phyloP scores from a whole-genome alignment of 2,329 filamentous ascomycete species.

The Ophioceras dolichostomum region DNA sequence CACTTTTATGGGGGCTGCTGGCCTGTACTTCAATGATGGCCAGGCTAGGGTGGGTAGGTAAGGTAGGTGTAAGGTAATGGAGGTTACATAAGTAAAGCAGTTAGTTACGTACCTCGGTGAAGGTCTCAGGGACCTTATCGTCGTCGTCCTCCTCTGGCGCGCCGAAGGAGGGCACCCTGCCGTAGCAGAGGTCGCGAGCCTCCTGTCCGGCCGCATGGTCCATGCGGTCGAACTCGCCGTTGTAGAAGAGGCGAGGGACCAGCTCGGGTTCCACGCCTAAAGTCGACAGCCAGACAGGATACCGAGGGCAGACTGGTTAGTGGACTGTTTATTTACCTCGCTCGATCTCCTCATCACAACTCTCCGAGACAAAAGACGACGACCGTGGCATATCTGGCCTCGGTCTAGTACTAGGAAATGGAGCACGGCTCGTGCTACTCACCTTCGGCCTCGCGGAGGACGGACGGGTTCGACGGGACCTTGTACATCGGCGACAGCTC shows the following conservation, averaged over 20 bases:
- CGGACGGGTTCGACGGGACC: slow-evolving; percentile 1
- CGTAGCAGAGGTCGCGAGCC: slow-evolving; percentile 10
- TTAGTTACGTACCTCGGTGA: background rate
- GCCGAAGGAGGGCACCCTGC: slow-evolving; percentile 5
- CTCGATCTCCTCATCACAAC: background rate
- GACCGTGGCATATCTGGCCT: background rate
- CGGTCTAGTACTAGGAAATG: background rate
- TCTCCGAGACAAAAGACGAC: background rate
- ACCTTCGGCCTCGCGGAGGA: no score
- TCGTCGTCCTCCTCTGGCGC: background rate
- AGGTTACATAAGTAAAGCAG: no score
- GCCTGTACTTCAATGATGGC: no score
- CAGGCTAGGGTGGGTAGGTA: no score
- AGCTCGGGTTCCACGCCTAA: slow-evolving; percentile 9
- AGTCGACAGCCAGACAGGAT: no score
- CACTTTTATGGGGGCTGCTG: no score
- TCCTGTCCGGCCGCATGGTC: slow-evolving; percentile 12
- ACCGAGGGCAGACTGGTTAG: no score
- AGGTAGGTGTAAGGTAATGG: no score
- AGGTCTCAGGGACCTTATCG: background rate
- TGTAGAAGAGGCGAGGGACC: slow-evolving; percentile 8
- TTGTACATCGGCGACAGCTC: slow-evolving; percentile 10
- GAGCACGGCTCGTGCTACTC: no score
- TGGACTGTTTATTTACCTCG: no score
- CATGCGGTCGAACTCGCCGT: slow-evolving; percentile 18